Base-by-base conservation (phyloP, 192 early-diverging fungal species). In the Backusella westeae region DNA sequence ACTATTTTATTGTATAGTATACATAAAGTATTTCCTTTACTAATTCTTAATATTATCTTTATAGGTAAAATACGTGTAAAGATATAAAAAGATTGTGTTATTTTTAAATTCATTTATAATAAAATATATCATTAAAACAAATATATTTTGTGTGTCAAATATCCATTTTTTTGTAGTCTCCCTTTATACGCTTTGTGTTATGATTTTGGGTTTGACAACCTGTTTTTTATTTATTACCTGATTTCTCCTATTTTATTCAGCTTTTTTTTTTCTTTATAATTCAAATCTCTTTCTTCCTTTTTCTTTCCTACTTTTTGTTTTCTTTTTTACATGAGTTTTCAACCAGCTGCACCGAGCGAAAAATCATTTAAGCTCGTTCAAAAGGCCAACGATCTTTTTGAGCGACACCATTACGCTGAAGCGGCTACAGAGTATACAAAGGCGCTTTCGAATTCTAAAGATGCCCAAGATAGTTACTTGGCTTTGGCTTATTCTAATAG, bases 381-480 rank as follows among this genome's bases (percentile, higher is more conserved):
- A 59, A 69, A 75, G 46, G 90, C 89, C 17, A 92, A 90, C 75
- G 84, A 86, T 19, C 83, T 80, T 34, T 92, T 84, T 69, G 87
- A 86, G 65, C 68, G 79, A 21, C 87, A 89, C 38, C 74, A 76
- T 29, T 88, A 90, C 76, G 71, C 75, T 46, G 86, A 85, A 0
- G 88, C 90, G 3, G 84, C 83, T 67, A 67, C 35, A n/a, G 83
- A 85, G 39, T 83, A 83, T 34, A 76, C 80, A 3, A 77, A 80
- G 36, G 81, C 75, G 3, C 77, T 85, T 36, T 39, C 77, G 69
- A 35, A 76, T 67, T 36, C 74, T 14, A 77, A 71, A 46, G 70
- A 77, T 56, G 86, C 84, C 7, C 53, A 82, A 8, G 65, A 77
- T 34, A 80, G 83, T 73, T 90, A 68, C 71, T 29, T 72, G 3